Conservation (phyloP, 495 filamentous ascomycete genomes). For the Lepidopterella palustris region DNA sequence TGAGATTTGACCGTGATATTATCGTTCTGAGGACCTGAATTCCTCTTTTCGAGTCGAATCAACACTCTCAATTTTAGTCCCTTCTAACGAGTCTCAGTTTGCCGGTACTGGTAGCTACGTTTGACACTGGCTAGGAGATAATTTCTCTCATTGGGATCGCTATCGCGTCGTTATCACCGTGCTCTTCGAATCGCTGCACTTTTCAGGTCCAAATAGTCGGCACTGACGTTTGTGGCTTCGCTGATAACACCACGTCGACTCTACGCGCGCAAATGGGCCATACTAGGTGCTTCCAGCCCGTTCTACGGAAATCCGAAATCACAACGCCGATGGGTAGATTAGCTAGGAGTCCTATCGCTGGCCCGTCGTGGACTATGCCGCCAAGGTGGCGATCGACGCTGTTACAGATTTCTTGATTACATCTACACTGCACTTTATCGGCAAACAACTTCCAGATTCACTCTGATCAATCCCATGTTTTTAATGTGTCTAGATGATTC, state of each 20-base stretch:
- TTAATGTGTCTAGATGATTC: slow-evolving; percentile 64
- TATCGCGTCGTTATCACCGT: slow-evolving; percentile 64
- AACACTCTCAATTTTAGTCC: too few relatives aligned
- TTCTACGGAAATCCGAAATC: slow-evolving; percentile 89
- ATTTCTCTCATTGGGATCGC: slow-evolving; percentile 63
- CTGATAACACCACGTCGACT: slow-evolving; percentile 61
- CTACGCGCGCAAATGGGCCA: slow-evolving; percentile 81
- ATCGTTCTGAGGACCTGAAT: slow-evolving; percentile 80
- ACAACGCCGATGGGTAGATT: slow-evolving; percentile 47
- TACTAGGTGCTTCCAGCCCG: slow-evolving; percentile 70
- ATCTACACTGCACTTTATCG: slow-evolving; percentile 68
- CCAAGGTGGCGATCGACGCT: slow-evolving; percentile 63
- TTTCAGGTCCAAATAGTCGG: slow-evolving; percentile 86
- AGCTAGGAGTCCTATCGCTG: slow-evolving; percentile 78
- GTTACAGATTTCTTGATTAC: slow-evolving; percentile 74
- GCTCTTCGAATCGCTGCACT: slow-evolving; percentile 66
- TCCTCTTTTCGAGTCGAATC: too few relatives aligned
- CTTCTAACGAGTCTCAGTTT: slow-evolving; percentile 39
- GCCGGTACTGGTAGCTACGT: slow-evolving; percentile 71
- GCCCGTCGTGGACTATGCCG: slow-evolving; percentile 56
- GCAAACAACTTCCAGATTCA: slow-evolving; percentile 62
- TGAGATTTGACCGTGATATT: slow-evolving; percentile 70
- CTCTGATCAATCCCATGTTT: slow-evolving; percentile 62
- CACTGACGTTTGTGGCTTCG: slow-evolving; percentile 76
- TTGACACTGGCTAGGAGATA: slow-evolving; percentile 88